phyloP scores from a whole-genome alignment of 441 rosid species.

The Viola pubescens region DNA sequence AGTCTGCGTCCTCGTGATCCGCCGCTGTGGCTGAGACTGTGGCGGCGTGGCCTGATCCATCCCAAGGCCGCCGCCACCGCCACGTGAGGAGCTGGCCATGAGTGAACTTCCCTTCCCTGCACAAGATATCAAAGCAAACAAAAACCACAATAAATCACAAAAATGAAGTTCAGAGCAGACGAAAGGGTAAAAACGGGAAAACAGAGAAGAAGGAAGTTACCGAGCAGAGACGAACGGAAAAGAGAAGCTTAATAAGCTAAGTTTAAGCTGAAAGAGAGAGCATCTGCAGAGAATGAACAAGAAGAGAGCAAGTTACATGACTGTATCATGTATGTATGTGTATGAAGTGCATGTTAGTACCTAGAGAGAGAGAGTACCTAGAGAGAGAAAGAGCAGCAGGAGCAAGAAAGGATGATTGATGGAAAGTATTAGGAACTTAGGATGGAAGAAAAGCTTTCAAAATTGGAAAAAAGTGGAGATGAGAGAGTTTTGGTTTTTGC shows the following conservation, averaged over 20 bases:
- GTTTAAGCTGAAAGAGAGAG: not conserved
- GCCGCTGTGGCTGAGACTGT: slow-evolving; percentile 34
- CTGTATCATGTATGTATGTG: not conserved
- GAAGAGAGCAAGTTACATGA: slow-evolving; percentile 2
- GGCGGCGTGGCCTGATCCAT: slow-evolving; percentile 44
- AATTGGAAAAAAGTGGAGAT: not conserved
- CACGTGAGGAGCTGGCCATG: slow-evolving; percentile 42
- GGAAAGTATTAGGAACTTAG: slow-evolving; percentile 1
- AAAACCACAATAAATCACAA: not conserved
- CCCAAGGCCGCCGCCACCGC: slow-evolving; percentile 32
- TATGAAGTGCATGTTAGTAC: not conserved
- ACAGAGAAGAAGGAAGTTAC: not conserved
- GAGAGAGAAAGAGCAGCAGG: slow-evolving; percentile 12
- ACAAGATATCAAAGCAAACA: not conserved
- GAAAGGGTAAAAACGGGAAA: not conserved
- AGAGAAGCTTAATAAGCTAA: not conserved
- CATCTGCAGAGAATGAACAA: not conserved
- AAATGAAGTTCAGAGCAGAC: not conserved
- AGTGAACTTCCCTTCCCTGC: not conserved
- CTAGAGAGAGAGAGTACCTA: not conserved
- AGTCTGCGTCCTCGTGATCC: slow-evolving; percentile 78
- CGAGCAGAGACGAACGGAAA: not conserved
- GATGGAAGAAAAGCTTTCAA: slow-evolving; percentile 24
- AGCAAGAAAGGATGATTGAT: not conserved
- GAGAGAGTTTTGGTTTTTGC: not conserved